Conservation (phyloP, 345 rosid genomes). For the Eucalyptus erythrocorys region DNA sequence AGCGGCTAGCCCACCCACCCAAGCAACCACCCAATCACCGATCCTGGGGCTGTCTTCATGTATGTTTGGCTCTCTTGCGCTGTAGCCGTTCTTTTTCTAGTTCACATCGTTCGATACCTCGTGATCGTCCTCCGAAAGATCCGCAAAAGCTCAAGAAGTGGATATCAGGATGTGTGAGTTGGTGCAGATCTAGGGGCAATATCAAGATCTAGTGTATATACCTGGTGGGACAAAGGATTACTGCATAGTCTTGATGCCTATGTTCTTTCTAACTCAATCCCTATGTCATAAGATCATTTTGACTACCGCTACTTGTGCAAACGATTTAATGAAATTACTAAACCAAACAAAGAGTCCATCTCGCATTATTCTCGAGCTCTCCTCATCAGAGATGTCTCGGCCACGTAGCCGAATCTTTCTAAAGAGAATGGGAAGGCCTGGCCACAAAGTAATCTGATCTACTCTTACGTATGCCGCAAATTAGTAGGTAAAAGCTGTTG, state of each 20-base stretch:
- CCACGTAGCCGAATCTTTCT: background rate
- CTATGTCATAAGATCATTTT: background rate
- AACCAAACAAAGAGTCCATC: background rate
- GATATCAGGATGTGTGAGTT: background rate
- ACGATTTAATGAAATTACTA: background rate
- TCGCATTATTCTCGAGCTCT: background rate
- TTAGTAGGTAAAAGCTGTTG: background rate
- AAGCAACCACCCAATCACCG: too few relatives aligned
- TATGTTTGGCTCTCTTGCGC: background rate
- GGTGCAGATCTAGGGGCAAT: background rate
- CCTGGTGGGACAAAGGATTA: background rate
- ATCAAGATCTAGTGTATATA: background rate
- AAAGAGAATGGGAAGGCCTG: background rate
- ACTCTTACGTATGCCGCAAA: background rate
- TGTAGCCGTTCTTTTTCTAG: background rate
- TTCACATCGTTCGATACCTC: background rate
- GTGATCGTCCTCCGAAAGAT: background rate
- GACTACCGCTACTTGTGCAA: rapidly evolving
- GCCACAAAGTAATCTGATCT: background rate
- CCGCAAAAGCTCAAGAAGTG: background rate
- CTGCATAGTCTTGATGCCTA: background rate
- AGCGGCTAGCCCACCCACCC: too few relatives aligned
- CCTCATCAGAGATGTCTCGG: background rate
- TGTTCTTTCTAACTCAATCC: background rate
- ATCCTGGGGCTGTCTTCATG: background rate